Evolutionary conservation across 148 eudicot genomes (phyloP), one percentile per base, ranked within the genome.

Genomic region (Chenopodium quinoa): DNA sequence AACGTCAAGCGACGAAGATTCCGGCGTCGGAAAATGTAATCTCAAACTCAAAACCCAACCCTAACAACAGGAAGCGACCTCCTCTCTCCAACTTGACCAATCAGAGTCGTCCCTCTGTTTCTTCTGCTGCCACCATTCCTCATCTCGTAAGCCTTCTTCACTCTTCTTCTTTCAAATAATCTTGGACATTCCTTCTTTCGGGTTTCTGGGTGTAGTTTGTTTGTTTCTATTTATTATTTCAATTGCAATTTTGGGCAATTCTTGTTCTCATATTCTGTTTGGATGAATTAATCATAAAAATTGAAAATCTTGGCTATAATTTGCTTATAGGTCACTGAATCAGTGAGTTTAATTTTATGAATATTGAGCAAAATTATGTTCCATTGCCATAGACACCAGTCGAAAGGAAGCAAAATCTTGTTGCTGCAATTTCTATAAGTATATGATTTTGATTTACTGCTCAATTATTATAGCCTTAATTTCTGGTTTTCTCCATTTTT

Each of bases 31-130:
- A 56, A 17, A 56, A 56, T 13, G 62, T 19, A 2, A 56, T 14
- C 62, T 31, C 2, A 64, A 64, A 64, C 27, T 64, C 68, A n/a
- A 64, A 64, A 23, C 3, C 48, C 71, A 25, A 19, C 22, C 64
- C n/a, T 50, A 25, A 48, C 64, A 64, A 64, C 63, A 78, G 71
- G 74, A 78, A 78, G n/a, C 81, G 81, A 19, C 74, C 81, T 3
- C 81, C 81, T 48, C 81, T 78, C 44, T 78, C 81, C 5, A 78
- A 78, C 63, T 72, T 78, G 23, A 78, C 81, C 23, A 78, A 78
- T 50, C 74, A 78, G 13, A 32, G 58, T 47, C 81, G 81, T 29
- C 47, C 81, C 62, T 78, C 81, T 64, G 29, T 64, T n/a, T 23
- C 68, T 64, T 14, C 31, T n/a, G 23, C 27, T 52, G 62, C 22